Evolutionary conservation across 805 yeast species (phyloP), one percentile per base, ranked within the genome.

Genomic region (Cyberlindnera petersonii): DNA sequence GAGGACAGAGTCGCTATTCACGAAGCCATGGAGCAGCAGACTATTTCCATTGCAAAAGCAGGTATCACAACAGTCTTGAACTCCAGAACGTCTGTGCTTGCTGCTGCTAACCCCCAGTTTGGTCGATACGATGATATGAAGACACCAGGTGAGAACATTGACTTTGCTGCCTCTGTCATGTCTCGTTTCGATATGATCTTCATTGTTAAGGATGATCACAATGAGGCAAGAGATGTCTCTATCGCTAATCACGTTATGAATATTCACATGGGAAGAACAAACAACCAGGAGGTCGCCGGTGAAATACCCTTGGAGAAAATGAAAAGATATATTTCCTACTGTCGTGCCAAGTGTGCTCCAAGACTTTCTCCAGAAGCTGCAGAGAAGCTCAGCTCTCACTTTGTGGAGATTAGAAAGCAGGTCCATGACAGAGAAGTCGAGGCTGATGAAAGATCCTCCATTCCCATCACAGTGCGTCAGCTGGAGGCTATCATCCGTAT

Each of bases 21-120:
- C 64, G 99, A 93, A 70, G 98, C 98, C 10, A 93, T 93, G 99
- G 99, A 93, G 68, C 99, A 93, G 64, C 99, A 93, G 65, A 93
- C 98, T 0, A 93, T 93, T 43, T 91, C 98, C 11, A 89, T 93
- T 60, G 98, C 99, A 23, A 93, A 93, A 62, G 99, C 99, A 9
- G 99, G 99, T 61, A 93, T 93, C 52, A 93, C 98, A 3, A 93
- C 99, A 0, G 89, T 93, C 40, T 72, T 93, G 52, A 93, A 93
- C 63, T 93, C 98, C 4, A 76, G 99, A 65, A 93, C 98, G 0
- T 82, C 95, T 24, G 98, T 93, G 4, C 69, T 93, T 33, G 98
- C 98, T 0, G 98, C 98, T 18, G 98, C 98, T 7, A 93, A 93
- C 64, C 99, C 99, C 4, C 79, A 88, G 28, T 93, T 84, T 61